Evolutionary conservation across 2,329 filamentous ascomycete species (phyloP), one percentile per base, ranked within the genome.

Genomic region (Penicillium occitanis): DNA sequence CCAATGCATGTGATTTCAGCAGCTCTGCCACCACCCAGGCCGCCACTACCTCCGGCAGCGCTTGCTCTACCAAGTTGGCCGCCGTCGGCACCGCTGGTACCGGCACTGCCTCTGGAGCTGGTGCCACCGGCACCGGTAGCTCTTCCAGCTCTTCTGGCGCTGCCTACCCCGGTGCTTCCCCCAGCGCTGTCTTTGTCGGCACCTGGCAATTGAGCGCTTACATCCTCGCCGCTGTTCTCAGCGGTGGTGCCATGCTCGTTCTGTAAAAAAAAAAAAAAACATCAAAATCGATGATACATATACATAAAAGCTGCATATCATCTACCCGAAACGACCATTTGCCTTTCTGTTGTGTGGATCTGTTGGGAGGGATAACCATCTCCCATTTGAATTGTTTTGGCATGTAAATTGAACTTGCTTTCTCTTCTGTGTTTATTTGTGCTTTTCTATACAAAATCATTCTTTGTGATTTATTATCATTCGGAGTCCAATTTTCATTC

Each of bases 241-340:
- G 80, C 64, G 82, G 81, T 68, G 74, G 74, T 61, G 79, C 79
- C 66, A 83, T 83, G 80, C 75, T 83, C 68, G 69, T 82, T 70
- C 73, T 84, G 74, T 84, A 82, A 73, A 19, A 19, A 19, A 19
- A 19, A 19, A 19, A 19, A 53, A 17, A 55, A 48, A 10, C 22
- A 50, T 14, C 33, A 53, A 40, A 50, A 63, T 28, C 6, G 57
- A 46, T 60, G 57, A 46, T 57, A 57, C 11, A 37, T 37, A 11
- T 33, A 57, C 53, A 57, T 57, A 57, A 22, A 22, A 57, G 33
- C 33, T 22, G 19, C 13, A 57, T 57, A 55, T 33, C 33, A 57
- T 57, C 53, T 25, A 37, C 11, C 53, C 50, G 57, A 60, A 60
- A 60, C 35, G 57, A 60, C 57, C 57, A 60, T 60, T 42, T 60